phyloP scores from a whole-genome alignment of 2,329 filamentous ascomycete species.

The Pseudogymnoascus pannorum region DNA sequence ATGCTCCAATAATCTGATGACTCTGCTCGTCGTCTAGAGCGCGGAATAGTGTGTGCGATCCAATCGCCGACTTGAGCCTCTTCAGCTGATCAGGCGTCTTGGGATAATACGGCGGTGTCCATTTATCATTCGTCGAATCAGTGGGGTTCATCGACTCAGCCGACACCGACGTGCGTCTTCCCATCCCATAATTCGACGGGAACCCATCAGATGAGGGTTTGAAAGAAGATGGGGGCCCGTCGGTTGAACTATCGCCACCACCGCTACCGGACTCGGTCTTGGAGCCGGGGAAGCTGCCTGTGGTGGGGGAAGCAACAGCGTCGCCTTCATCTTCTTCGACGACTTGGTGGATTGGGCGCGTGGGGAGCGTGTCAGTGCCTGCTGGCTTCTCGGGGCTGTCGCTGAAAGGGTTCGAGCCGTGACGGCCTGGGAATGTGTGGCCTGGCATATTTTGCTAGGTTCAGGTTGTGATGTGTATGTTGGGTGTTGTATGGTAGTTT shows the following conservation, averaged over 20 bases:
- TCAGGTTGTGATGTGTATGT: background rate
- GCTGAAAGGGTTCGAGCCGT: conserved; percentile 66
- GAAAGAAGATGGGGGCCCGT: conserved; percentile 39
- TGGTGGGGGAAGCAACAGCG: conserved; percentile 66
- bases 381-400: conserved; percentile 26
- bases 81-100: conserved; percentile 76
- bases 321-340: conserved; percentile 61
- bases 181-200: conserved; percentile 89
- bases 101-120: conserved; percentile 76
- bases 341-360: conserved; percentile 49
- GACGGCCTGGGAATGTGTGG: conserved; percentile 68
- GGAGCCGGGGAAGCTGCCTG: conserved; percentile 47
- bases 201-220: conserved; percentile 55
- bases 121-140: conserved; percentile 76
- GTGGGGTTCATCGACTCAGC: conserved; percentile 92
- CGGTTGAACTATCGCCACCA: conserved; percentile 39
- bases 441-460: conserved; percentile 54
- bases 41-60: conserved; percentile 87
- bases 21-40: conserved; percentile 93
- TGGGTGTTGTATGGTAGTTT: too few species aligned
- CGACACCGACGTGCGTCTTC: conserved; percentile 88
- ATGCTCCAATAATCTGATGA: conserved; percentile 75
- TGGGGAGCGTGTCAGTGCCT: conserved; percentile 34
- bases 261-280: conserved; percentile 24
- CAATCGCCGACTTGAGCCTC: conserved; percentile 73